Conservation (phyloP, 768 basidiomycete species). For the Lactifluus pinguis region DNA sequence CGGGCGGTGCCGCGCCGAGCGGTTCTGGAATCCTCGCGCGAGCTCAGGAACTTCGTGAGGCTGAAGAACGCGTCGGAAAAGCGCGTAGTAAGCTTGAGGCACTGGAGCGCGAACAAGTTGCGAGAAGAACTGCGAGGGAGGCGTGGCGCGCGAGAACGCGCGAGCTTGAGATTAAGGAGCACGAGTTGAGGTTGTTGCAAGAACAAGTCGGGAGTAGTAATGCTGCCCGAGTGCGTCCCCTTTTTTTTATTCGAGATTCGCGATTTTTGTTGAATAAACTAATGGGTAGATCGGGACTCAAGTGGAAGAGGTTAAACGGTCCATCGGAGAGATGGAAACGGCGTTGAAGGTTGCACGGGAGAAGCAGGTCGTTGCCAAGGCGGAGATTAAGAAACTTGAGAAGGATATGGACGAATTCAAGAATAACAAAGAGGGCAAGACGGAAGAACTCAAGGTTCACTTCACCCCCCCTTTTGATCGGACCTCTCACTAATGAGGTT, state of each 20-base stretch:
- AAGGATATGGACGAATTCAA: conserved; percentile 98
- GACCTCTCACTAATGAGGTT: background rate
- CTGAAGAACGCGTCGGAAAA: conserved; percentile 49
- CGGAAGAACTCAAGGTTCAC: conserved; percentile 79
- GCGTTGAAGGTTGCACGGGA: conserved; percentile 58
- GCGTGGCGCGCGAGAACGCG: conserved; percentile 50
- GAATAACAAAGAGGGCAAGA: conserved; percentile 96
- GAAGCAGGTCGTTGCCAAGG: conserved; percentile 68
- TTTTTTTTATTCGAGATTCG: too few relatives aligned
- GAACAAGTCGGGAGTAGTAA: conserved; percentile 85
- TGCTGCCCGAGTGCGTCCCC: conserved; percentile 63
- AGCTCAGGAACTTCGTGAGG: conserved; percentile 71
- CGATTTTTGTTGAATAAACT: too few relatives aligned
- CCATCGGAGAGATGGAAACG: conserved; percentile 47
- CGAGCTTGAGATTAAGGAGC: conserved; percentile 83
- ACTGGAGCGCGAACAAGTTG: conserved; percentile 48
- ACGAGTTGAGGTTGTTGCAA: conserved; percentile 73
- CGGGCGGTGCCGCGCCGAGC: conserved; percentile 81
- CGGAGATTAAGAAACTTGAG: conserved; percentile 80
- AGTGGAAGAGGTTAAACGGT: conserved; percentile 61
- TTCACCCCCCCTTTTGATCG: background rate
- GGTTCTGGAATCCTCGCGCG: conserved; percentile 65
- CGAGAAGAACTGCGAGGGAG: conserved; percentile 43
- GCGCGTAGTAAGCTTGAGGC: conserved; percentile 39
- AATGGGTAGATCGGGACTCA: conserved; percentile 62